Conservation (phyloP, 2,329 filamentous ascomycete genomes). For the Colletotrichum sojae region DNA sequence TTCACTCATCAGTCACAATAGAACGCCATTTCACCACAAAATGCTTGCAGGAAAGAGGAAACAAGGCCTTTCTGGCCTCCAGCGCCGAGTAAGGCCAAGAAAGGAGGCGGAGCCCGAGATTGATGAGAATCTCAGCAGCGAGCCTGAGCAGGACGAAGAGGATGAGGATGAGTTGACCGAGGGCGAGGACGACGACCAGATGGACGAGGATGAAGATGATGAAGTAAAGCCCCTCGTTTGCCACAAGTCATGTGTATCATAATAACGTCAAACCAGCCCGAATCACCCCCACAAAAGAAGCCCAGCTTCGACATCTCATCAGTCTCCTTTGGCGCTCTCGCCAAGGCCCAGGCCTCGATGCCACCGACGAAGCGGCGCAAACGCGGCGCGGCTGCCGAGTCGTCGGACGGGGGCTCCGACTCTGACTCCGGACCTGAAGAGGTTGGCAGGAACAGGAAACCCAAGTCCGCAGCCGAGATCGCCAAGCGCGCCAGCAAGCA, state of each 20-base stretch:
- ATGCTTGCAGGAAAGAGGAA: conserved; percentile 43
- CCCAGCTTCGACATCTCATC: conserved; percentile 64
- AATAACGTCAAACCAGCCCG: conserved; percentile 48
- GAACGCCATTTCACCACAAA: background rate
- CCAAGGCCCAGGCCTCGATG: conserved; percentile 84
- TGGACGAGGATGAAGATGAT: conserved; percentile 48
- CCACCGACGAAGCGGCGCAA: conserved; percentile 51
- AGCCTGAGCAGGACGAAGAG: conserved; percentile 25
- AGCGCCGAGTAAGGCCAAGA: conserved; percentile 56
- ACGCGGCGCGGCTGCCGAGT: conserved; percentile 46
- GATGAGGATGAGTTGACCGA: conserved; percentile 28
- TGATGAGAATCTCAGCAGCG: conserved; percentile 35
- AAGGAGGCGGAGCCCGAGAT: conserved; percentile 51
- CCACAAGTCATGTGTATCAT: background rate
- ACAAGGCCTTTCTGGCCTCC: conserved; percentile 44
- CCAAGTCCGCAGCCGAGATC: conserved; percentile 50
- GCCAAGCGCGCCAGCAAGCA: conserved; percentile 79
- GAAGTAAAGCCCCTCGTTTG: conserved; percentile 40
- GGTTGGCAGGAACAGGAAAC: conserved; percentile 48
- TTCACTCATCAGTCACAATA: background rate
- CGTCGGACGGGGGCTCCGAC: conserved; percentile 46
- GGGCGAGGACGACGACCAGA: conserved; percentile 47
- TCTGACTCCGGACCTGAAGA: conserved; percentile 48
- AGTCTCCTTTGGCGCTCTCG: conserved; percentile 91
- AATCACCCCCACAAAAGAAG: conserved; percentile 38